Evolutionary conservation across 805 yeast species (phyloP).

Genomic region (Nakazawaea siamensis): DNA sequence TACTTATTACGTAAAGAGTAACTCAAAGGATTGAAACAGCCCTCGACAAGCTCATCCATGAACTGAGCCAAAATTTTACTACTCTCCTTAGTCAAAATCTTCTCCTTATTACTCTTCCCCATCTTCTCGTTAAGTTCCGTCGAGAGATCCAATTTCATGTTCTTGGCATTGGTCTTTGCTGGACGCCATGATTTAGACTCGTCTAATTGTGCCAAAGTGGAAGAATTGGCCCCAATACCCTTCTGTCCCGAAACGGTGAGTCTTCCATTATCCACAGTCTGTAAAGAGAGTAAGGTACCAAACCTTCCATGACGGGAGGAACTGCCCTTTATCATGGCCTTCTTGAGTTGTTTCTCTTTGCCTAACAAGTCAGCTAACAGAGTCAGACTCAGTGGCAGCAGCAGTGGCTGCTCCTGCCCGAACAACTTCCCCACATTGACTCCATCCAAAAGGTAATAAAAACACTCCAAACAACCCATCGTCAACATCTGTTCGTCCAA

Average conservation of each 20-base stretch:
- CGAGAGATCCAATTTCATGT: conserved; percentile 17
- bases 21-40: conserved; percentile 65
- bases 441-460: conserved; percentile 56
- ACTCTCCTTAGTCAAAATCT: conserved; percentile 24
- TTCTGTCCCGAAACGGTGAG: conserved; percentile 69
- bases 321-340: conserved; percentile 36
- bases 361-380: conserved; percentile 44
- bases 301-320: conserved; percentile 83
- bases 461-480: conserved; percentile 57
- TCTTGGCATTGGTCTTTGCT: conserved; percentile 9
- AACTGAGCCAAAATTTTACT: conserved; percentile 30
- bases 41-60: conserved; percentile 55
- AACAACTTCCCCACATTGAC: conserved; percentile 31
- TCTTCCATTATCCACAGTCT: conserved; percentile 48
- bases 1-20: conserved; percentile 39
- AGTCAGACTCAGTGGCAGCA: conserved; percentile 14
- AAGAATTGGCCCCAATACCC: conserved; percentile 37
- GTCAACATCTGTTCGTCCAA: conserved; percentile 57
- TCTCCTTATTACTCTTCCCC: conserved; percentile 13
- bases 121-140: conserved; percentile 22
- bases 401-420: conserved; percentile 1
- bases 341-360: conserved; percentile 50
- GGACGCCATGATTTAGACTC: conserved; percentile 55
- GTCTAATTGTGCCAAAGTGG: conserved; percentile 41
- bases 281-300: conserved; percentile 76